phyloP scores from a whole-genome alignment of 352 stramenopile genomes.

The Phytopythium sindhum region DNA sequence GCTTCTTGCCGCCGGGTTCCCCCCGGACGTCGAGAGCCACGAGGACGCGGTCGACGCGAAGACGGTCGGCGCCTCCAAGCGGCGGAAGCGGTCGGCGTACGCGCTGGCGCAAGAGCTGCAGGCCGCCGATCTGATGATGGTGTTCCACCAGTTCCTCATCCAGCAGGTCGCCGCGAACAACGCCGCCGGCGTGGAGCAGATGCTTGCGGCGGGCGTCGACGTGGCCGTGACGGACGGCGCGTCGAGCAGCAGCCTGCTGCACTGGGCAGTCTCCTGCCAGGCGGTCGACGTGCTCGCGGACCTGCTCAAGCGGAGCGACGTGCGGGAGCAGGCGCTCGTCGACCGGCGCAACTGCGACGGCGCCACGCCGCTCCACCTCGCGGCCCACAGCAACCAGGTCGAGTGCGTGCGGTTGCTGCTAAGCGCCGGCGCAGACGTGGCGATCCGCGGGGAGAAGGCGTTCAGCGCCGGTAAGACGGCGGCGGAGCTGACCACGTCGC shows the following conservation, averaged over 20 bases:
- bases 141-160: conserved; percentile 87
- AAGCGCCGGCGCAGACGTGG: conserved; percentile 32
- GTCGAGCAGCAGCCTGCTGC: conserved; percentile 60
- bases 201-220: conserved; percentile 62
- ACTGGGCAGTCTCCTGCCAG: conserved; percentile 81
- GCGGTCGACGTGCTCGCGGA: conserved; percentile 46
- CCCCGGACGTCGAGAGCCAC: conserved; percentile 44
- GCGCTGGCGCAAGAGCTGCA: conserved; percentile 56
- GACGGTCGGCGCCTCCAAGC: not conserved
- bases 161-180: conserved; percentile 76
- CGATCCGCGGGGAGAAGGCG: conserved; percentile 41
- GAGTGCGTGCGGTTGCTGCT: conserved; percentile 59
- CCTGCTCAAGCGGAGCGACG: conserved; percentile 38
- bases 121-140: conserved; percentile 57
- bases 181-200: conserved; percentile 43
- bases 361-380: conserved; percentile 73
- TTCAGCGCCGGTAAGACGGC: conserved; percentile 56
- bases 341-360: conserved; percentile 64
- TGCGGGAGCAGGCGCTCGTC: conserved; percentile 34
- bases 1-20: conserved; percentile 74
- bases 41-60: not conserved
- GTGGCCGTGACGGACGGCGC: conserved; percentile 47
- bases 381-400: conserved; percentile 49
- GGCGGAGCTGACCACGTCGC: conserved; percentile 45
- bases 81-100: conserved; percentile 49